phyloP scores from a whole-genome alignment of 73 alveolate genomes.

The Stentor coeruleus region DNA sequence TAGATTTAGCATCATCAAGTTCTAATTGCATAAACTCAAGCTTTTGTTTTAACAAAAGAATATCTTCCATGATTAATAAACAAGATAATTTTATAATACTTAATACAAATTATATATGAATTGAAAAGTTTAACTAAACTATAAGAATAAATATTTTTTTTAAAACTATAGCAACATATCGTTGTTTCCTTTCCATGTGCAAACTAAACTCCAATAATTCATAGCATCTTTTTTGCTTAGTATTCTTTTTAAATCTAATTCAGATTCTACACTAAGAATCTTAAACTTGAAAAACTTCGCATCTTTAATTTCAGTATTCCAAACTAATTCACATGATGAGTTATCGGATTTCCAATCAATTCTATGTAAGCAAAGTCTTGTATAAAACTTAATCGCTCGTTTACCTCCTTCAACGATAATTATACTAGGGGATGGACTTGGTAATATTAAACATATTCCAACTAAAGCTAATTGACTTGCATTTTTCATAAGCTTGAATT shows the following conservation, averaged over 20 bases:
- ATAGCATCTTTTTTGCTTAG: conserved; percentile 72
- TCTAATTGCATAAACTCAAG: neutral
- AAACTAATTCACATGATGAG: conserved; percentile 58
- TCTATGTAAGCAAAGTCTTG: conserved; percentile 70
- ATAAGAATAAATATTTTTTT: conserved; percentile 27
- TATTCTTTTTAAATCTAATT: conserved; percentile 72
- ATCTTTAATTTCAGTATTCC: conserved; percentile 83
- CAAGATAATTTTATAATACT: too few species aligned
- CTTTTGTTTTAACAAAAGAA: neutral
- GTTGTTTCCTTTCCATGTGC: conserved; percentile 33
- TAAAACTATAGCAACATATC: conserved; percentile 32
- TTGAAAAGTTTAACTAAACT: too few species aligned
- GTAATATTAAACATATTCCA: conserved; percentile 63
- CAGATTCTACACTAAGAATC: conserved; percentile 64
- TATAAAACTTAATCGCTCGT: conserved; percentile 76
- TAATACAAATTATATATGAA: too few species aligned
- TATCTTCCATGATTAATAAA: conserved; percentile 23
- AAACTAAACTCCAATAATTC: conserved; percentile 68
- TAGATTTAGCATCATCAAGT: conserved; percentile 14
- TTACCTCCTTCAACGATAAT: conserved; percentile 91
- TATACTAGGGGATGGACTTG: conserved; percentile 52
- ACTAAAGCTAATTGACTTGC: conserved; percentile 68
- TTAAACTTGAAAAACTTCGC: conserved; percentile 70
- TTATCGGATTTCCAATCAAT: conserved; percentile 64
- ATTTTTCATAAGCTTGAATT: conserved; percentile 76